A percentile compares a stretch with the other conserved stretches of the same genome.
Evolutionary conservation across 352 stramenopile species (phyloP).

Genomic region (Globisporangium spiculum): DNA sequence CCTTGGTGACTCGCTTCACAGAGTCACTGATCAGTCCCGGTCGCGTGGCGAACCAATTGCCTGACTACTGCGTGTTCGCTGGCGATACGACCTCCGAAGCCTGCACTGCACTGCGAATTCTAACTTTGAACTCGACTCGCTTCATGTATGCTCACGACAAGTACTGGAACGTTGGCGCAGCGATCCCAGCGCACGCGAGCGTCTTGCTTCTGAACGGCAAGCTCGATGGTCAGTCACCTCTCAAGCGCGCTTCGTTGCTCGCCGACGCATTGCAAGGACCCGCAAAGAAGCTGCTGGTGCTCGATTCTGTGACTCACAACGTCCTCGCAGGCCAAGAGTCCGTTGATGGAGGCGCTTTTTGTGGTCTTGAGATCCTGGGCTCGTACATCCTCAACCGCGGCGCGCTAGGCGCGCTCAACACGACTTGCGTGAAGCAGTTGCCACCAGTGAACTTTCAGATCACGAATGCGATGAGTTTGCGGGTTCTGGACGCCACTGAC

Average conservation of each 20-base stretch:
- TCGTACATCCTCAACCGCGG: constrained; percentile 7
- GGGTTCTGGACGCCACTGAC: constrained; percentile 2
- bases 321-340: not conserved
- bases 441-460: not conserved
- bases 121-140: not conserved
- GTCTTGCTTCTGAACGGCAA: constrained; percentile 22
- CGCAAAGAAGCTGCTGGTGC: constrained; percentile 9
- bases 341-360: not conserved
- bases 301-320: not conserved
- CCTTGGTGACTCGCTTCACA: constrained; percentile 43
- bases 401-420: not conserved
- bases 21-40: constrained; percentile 42
- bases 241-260: constrained; percentile 2
- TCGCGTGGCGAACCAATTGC: constrained; percentile 34
- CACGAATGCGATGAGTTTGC: constrained; percentile 6
- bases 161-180: constrained; percentile 28
- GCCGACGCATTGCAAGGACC: not conserved
- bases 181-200: constrained; percentile 17
- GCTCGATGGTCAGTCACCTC: constrained; percentile 15
- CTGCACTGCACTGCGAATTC: not conserved
- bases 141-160: constrained; percentile 26
- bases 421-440: constrained; percentile 1
- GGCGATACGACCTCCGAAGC: constrained; percentile 8
- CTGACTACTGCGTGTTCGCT: constrained; percentile 59
- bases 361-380: constrained; percentile 5